Conservation (phyloP, 108 stramenopile genomes). For the Fistulifera pelliculosa region DNA sequence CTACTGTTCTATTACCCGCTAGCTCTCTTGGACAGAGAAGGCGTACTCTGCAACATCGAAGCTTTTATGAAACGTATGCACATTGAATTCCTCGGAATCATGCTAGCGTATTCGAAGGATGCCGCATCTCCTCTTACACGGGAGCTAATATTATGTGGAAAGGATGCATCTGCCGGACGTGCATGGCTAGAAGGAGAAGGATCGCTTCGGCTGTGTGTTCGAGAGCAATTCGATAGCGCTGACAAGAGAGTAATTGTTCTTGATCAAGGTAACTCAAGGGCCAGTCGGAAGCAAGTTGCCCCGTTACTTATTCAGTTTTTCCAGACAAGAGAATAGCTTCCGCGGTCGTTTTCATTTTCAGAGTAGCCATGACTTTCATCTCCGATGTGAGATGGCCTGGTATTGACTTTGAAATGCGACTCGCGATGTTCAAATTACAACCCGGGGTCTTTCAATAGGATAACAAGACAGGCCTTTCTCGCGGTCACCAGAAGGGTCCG, state of each 20-base stretch:
- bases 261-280: slow-evolving; percentile 51
- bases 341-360: no score
- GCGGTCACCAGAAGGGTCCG: not conserved
- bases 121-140: slow-evolving; percentile 8
- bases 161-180: not conserved
- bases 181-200: not conserved
- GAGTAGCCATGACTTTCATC: not conserved
- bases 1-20: slow-evolving; percentile 56
- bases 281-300: slow-evolving; percentile 71
- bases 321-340: not conserved
- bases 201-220: not conserved
- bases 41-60: slow-evolving; percentile 12
- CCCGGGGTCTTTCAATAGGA: not conserved
- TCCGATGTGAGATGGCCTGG: not conserved
- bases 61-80: slow-evolving; percentile 27
- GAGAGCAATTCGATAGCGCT: not conserved
- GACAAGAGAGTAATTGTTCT: slow-evolving; percentile 12
- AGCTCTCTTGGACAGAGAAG: slow-evolving; percentile 28
- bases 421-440: not conserved
- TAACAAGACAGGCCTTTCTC: not conserved
- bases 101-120: slow-evolving; percentile 36
- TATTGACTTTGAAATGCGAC: not conserved
- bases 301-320: slow-evolving; percentile 50
- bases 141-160: slow-evolving; percentile 11
- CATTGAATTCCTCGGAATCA: slow-evolving; percentile 25